Base-by-base conservation (phyloP, 306 rosid species). In the Pachyrhizus erosus region DNA sequence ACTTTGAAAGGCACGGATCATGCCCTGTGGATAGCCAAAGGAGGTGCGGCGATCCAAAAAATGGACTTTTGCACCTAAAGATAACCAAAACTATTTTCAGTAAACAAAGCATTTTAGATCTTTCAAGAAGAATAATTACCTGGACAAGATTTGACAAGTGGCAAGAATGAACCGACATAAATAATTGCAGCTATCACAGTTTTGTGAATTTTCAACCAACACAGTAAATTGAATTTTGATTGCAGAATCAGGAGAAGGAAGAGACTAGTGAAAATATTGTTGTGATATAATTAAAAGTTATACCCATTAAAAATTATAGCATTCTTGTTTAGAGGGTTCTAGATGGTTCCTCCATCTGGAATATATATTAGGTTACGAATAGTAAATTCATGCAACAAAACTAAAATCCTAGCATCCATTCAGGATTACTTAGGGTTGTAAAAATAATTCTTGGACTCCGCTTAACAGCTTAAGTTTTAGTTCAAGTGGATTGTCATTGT, bases 1-100 rank as follows among this genome's bases (percentile, higher is more conserved):
- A 92, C 92, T 89, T 95, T 87, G 95, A 89, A 84, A 82, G 86
- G 86, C 90, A 84, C 81, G 73, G 88, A 29, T 86, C 92, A 80
- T 90, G 91, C 49, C 94, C 97, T 77, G 73, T 52, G 64, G 93
- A 84, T 65, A 76, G 81, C 97, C 97, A 91, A 76, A 82, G 91
- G 64, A 87, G 82, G 54, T 76, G 90, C 8, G 92, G 76, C 34
- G 90, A 81, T 77, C 96, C 97, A 72, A 84, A 80, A 71, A 76
- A 48, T 8, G 89, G 79, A 77, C 79, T 90, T 88, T 88, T 95
- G 97, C 86, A 87, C 71, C 94, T 88, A 85, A 87, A 74, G 80
- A 55, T 79, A 51, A 57, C 67, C 70, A 46, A 72, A 84, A 74
- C 11, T 20, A 58, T 34, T 79, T 61, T 87, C 87, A 84, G 75